Evolutionary conservation across 179 eudicot genomes (phyloP).

Genomic region (Actinidia polygama): DNA sequence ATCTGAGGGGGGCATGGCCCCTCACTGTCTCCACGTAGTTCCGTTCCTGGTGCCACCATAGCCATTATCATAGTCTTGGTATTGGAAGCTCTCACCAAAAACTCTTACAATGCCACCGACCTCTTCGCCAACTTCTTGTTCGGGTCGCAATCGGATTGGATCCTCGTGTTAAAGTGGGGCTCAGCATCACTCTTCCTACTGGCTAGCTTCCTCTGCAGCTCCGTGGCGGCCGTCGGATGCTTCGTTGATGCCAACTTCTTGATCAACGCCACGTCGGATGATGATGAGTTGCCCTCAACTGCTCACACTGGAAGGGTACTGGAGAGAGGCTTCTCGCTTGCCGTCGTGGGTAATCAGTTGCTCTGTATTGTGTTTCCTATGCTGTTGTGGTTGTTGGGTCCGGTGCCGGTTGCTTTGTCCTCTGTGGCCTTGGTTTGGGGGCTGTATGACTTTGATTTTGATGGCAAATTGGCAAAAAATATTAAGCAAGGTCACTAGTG

Average conservation of each 20-base stretch:
- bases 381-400: slow-evolving; percentile 85
- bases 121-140: slow-evolving; percentile 39
- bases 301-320: slow-evolving; percentile 40
- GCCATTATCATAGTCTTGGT: slow-evolving; percentile 52
- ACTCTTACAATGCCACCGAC: slow-evolving; percentile 53
- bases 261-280: slow-evolving; percentile 38
- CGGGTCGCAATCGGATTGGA: slow-evolving; percentile 54
- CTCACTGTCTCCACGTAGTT: too few relatives aligned
- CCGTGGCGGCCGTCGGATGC: slow-evolving; percentile 61
- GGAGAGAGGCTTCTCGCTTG: slow-evolving; percentile 71
- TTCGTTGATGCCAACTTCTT: slow-evolving; percentile 80
- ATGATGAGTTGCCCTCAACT: slow-evolving; percentile 19
- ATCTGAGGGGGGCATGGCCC: too few relatives aligned
- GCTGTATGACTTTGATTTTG: slow-evolving; percentile 75
- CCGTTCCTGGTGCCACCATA: too few relatives aligned
- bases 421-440: slow-evolving; percentile 63
- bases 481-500: background rate
- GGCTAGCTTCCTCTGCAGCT: slow-evolving; percentile 78
- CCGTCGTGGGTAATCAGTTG: slow-evolving; percentile 65
- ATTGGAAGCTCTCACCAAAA: slow-evolving; percentile 70
- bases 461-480: background rate
- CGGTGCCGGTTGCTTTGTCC: slow-evolving; percentile 57
- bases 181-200: slow-evolving; percentile 52
- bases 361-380: slow-evolving; percentile 60
- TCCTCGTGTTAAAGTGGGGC: slow-evolving; percentile 70